Evolutionary conservation across 129 eudicot genomes (phyloP), one percentile per base, ranked within the genome.

Genomic region (Silybum marianum): DNA sequence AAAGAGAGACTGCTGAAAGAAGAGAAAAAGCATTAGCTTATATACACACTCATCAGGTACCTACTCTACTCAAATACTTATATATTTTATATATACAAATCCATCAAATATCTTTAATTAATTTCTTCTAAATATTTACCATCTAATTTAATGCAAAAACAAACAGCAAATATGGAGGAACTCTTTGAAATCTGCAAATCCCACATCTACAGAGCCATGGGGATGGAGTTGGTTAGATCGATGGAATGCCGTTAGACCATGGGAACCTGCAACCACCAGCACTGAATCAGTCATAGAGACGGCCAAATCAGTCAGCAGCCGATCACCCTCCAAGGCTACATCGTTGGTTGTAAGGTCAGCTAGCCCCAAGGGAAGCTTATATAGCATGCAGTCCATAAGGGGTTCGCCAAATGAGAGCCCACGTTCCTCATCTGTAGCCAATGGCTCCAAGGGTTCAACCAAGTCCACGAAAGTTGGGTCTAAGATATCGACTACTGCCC

Each of bases 201-300:
- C 80, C 18, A 88, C 92, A 18, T 84, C 88, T 75, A 85, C 84
- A 87, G 92, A 95, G 74, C 90, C 97, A 75, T 93, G 97, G 95
- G 97, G 90, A 32, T 91, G 98, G 98, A 93, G 89, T 76, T 91
- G 98, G 98, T 78, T 88, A 66, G 91, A 91, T 73, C 82, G 90
- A 25, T 91, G 98, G 95, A 86, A 91, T 93, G 94, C 88, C 6
- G 83, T 90, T 39, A 88, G 94, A n/a, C 98, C 97, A 77, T 88
- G 91, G 94, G 96, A 93, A 73, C 73, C 81, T n/a, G 77, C 82
- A 79, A 76, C 76, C 75, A 65, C 72, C 72, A 34, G 70, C 78
- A 69, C 82, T 65, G 85, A 86, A 48, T 32, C 70, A 22, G 86
- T 30, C 60, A 70, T 54, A 76, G 19, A 10, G 28, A 8, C 11